Percentiles rank a stretch among this genome's conserved stretches.
Evolutionary conservation across 169 alveolate genomes (phyloP).

Genomic region (Amoebophrya sp.): DNA sequence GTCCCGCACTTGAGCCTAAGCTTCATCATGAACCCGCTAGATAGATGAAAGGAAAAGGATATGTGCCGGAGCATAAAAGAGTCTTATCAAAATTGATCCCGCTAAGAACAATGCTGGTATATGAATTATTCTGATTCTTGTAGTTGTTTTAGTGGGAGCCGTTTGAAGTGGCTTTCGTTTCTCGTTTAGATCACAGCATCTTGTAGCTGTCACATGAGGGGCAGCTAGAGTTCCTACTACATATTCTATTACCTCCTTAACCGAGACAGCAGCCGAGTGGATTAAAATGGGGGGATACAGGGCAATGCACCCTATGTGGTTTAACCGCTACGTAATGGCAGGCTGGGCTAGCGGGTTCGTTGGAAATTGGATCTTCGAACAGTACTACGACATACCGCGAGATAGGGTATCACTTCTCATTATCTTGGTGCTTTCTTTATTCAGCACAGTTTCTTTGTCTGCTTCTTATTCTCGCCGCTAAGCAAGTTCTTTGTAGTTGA

Average conservation of each 20-base stretch:
- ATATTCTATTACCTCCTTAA: too few relatives aligned
- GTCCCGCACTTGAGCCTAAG: too few relatives aligned
- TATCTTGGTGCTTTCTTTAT: not conserved
- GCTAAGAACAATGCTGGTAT: not conserved
- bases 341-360: not conserved
- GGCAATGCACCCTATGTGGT: not conserved
- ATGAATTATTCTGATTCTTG: not conserved
- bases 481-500: too few relatives aligned
- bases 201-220: too few relatives aligned
- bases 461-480: too few relatives aligned
- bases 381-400: not conserved
- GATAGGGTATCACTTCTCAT: not conserved
- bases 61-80: too few relatives aligned
- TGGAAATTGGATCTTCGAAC: not conserved
- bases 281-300: not conserved
- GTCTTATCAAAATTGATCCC: too few relatives aligned
- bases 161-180: not conserved
- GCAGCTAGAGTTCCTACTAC: too few relatives aligned
- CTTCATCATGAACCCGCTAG: too few relatives aligned
- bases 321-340: conserved; percentile 21
- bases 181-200: too few relatives aligned
- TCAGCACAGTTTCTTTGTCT: too few relatives aligned
- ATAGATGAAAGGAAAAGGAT: too few relatives aligned
- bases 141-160: not conserved
- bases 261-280: not conserved